Conservation (phyloP, 768 basidiomycete genomes). For the Suillus alpinus region DNA sequence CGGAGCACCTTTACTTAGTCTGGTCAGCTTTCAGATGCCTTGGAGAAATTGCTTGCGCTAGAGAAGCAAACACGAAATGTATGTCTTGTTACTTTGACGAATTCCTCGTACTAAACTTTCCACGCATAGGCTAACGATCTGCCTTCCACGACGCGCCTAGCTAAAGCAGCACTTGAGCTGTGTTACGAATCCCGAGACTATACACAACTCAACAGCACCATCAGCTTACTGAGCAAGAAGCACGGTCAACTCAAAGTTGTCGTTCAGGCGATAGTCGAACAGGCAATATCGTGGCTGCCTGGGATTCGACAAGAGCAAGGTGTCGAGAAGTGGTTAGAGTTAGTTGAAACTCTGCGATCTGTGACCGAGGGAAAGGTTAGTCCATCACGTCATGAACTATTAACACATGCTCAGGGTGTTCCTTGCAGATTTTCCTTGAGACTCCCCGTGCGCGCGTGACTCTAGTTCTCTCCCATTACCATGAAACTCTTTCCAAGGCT, state of each 20-base stretch:
- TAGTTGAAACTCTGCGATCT: conserved; percentile 83
- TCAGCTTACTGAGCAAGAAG: conserved; percentile 81
- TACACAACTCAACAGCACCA: conserved; percentile 64
- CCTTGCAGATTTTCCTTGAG: conserved; percentile 85
- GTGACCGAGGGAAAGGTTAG: conserved; percentile 97
- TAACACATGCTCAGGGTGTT: not conserved
- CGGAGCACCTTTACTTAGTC: conserved; percentile 43
- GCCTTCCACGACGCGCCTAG: conserved; percentile 84
- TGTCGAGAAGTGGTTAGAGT: conserved; percentile 74
- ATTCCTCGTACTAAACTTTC: conserved; percentile 1
- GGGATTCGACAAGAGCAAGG: conserved; percentile 69
- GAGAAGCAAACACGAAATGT: conserved; percentile 99
- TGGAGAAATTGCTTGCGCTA: conserved; percentile 84
- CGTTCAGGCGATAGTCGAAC: conserved; percentile 90
- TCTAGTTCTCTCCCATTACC: conserved; percentile 77
- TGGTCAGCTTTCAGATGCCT: conserved; percentile 77
- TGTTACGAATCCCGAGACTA: conserved; percentile 73
- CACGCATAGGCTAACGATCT: conserved; percentile 81
- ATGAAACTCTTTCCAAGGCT: conserved; percentile 63
- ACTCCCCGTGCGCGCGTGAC: conserved; percentile 95
- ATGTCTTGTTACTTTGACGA: conserved; percentile 19
- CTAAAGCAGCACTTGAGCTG: conserved; percentile 68
- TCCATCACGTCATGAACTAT: conserved; percentile 5
- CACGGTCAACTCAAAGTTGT: conserved; percentile 94
- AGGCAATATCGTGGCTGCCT: conserved; percentile 76